phyloP scores from a whole-genome alignment of 2,329 filamentous ascomycete species.

The Sarocladiaceae sp. region DNA sequence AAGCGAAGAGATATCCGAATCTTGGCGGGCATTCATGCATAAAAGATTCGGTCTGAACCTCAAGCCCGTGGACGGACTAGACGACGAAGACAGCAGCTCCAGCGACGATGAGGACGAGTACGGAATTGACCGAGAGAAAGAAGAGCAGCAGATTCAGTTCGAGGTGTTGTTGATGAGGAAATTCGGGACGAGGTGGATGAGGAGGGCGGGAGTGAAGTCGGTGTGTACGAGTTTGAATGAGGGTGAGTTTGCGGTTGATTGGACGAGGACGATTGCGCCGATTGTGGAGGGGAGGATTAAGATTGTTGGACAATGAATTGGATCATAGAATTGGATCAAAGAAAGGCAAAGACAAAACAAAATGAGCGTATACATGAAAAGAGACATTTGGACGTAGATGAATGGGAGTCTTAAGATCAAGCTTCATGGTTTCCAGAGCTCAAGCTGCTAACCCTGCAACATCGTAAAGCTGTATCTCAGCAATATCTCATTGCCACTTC shows the following conservation, averaged over 20 bases:
- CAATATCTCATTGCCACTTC: no score
- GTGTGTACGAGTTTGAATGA: constrained; percentile 52
- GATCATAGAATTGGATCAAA: constrained; percentile 15
- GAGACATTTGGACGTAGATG: no score
- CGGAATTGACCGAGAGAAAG: constrained; percentile 23
- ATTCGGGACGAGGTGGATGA: constrained; percentile 70
- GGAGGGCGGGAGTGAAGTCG: constrained; percentile 58
- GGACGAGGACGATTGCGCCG: constrained; percentile 78
- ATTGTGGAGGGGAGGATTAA: constrained; percentile 71
- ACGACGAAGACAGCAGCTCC: constrained; percentile 40
- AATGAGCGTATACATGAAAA: no score
- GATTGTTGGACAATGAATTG: constrained; percentile 39
- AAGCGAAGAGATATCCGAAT: constrained; percentile 18
- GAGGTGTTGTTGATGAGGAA: constrained; percentile 63
- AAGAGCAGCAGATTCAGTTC: constrained; percentile 37
- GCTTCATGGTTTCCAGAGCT: no score
- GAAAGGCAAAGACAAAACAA: no score
- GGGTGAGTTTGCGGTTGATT: constrained; percentile 60
- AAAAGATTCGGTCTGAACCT: constrained; percentile 29
- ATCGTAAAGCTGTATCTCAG: no score
- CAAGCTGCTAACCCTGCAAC: no score
- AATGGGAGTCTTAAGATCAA: no score
- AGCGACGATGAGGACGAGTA: constrained; percentile 27
- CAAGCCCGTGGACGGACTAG: constrained; percentile 26
- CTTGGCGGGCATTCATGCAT: constrained; percentile 33